Percentiles rank a stretch among this genome's conserved stretches.
phyloP scores from a whole-genome alignment of 495 filamentous ascomycete species.

The Trichoderma erinaceum region DNA sequence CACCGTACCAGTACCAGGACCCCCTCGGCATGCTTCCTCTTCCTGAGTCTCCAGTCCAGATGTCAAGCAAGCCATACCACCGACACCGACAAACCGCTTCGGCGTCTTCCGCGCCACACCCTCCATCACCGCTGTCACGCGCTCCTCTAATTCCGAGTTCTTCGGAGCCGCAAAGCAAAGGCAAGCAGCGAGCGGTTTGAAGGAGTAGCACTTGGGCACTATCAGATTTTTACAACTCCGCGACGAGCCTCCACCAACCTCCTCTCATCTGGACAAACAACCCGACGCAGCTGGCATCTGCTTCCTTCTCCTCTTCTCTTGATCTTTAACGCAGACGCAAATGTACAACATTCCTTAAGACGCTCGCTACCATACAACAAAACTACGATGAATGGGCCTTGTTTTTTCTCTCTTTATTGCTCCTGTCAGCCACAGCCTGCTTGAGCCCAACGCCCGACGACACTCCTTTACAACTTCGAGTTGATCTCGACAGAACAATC shows the following conservation, averaged over 20 bases:
- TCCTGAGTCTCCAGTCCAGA: slow-evolving; percentile 31
- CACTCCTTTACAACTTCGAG: slow-evolving; percentile 16
- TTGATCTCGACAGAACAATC: slow-evolving; percentile 28
- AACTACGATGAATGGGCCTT: slow-evolving; percentile 15
- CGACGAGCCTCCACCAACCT: slow-evolving; percentile 17
- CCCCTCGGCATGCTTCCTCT: slow-evolving; percentile 27
- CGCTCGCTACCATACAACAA: slow-evolving; percentile 13
- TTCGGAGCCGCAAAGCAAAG: slow-evolving; percentile 23
- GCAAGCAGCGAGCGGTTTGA: slow-evolving; percentile 21
- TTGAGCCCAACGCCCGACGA: slow-evolving; percentile 15
- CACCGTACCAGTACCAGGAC: slow-evolving; percentile 35
- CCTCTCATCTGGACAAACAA: slow-evolving; percentile 16
- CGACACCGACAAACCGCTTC: slow-evolving; percentile 28
- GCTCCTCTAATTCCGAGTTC: not conserved
- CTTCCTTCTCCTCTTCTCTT: slow-evolving; percentile 22
- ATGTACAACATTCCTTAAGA: slow-evolving; percentile 30
- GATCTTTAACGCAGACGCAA: slow-evolving; percentile 42
- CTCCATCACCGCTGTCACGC: slow-evolving; percentile 6
- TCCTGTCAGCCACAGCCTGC: slow-evolving; percentile 11
- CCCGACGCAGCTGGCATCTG: slow-evolving; percentile 20
- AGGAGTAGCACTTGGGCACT: not conserved
- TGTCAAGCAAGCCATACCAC: slow-evolving; percentile 23
- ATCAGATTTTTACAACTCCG: not conserved
- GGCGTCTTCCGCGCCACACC: slow-evolving; percentile 23
- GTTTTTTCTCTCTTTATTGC: not conserved